These are phyloP conservation scores for Hanseniaspora occidentalis DNA, from an alignment of 805 yeast genomes.

Conservation along the genomic window DNA sequence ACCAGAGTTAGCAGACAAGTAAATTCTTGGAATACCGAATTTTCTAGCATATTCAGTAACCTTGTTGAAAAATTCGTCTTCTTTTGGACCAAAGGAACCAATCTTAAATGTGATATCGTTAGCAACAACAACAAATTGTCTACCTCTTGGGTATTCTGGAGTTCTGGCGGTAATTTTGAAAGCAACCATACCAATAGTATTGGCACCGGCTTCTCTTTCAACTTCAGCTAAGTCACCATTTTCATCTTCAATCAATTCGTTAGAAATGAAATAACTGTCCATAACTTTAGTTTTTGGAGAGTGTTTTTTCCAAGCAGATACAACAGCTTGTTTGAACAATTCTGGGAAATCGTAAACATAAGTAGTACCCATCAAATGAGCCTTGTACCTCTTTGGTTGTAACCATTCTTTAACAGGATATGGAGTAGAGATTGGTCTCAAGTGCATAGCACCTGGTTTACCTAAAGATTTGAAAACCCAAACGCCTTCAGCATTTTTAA, in stretches of 20 bases:
- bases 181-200: conserved; percentile 95
- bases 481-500: conserved; percentile 82
- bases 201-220: conserved; percentile 92
- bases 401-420: conserved; percentile 96
- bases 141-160: conserved; percentile 94
- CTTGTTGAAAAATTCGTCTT: conserved; percentile 81
- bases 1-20: conserved; percentile 96
- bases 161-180: conserved; percentile 85
- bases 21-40: conserved; percentile 89
- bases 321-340: conserved; percentile 84
- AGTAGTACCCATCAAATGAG: conserved; percentile 96
- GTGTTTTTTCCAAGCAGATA: conserved; percentile 70
- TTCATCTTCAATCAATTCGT: conserved; percentile 80
- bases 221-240: conserved; percentile 71
- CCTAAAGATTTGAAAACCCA: conserved; percentile 97
- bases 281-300: conserved; percentile 48
- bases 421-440: conserved; percentile 90
- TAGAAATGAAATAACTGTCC: conserved; percentile 63
- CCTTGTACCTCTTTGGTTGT: conserved; percentile 97
- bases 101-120: conserved; percentile 96
- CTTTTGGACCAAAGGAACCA: conserved; percentile 97
- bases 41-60: conserved; percentile 87
- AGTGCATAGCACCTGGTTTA: conserved; percentile 92
- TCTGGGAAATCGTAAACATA: conserved; percentile 99
- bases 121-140: conserved; percentile 85